phyloP scores from a whole-genome alignment of 352 stramenopile species.

The Pythium folliculosum region DNA sequence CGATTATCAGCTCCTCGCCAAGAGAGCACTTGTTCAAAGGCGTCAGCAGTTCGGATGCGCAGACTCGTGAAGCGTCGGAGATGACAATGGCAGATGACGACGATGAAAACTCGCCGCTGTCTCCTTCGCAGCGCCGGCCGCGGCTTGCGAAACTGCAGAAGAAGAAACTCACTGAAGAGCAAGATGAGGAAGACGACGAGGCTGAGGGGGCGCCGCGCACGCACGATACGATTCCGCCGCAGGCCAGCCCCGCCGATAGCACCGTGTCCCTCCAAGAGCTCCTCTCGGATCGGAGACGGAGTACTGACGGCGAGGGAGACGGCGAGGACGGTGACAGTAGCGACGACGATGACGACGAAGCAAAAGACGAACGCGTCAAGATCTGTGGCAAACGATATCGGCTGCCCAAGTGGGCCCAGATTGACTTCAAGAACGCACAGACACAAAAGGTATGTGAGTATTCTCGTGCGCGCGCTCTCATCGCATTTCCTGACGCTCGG shows the following conservation, averaged over 20 bases:
- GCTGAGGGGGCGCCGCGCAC: neutral
- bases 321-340: constrained; percentile 3
- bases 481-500: neutral
- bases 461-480: neutral
- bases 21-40: constrained; percentile 21
- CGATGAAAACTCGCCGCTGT: constrained; percentile 4
- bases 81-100: neutral
- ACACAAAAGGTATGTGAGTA: constrained; percentile 64
- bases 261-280: constrained; percentile 53
- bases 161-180: constrained; percentile 19
- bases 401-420: constrained; percentile 34
- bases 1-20: constrained; percentile 34
- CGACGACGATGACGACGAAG: constrained; percentile 24
- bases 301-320: constrained; percentile 16
- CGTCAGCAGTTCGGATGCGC: neutral
- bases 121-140: constrained; percentile 28
- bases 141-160: constrained; percentile 27
- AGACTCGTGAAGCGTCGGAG: neutral
- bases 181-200: constrained; percentile 15
- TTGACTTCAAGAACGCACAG: constrained; percentile 71
- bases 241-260: constrained; percentile 59
- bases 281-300: constrained; percentile 20
- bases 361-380: constrained; percentile 42
- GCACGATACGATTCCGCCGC: constrained; percentile 30
- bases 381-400: constrained; percentile 28